Conservation (phyloP, 257 asterid genomes). For the Solanum etuberosum region DNA sequence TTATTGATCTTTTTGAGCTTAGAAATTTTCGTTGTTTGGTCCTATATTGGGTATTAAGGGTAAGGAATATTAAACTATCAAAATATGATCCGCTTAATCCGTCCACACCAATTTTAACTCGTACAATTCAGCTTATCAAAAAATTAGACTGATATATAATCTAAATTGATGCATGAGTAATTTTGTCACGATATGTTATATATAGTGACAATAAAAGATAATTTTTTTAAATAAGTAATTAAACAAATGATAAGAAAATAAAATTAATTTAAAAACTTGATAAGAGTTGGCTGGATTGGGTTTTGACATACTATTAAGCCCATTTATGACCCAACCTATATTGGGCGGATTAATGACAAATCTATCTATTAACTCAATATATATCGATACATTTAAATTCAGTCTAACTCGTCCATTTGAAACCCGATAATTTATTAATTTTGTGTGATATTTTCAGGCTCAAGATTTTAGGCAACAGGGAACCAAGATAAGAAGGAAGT, state of each 20-base stretch:
- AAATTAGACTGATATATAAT: not conserved
- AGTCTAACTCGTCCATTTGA: not conserved
- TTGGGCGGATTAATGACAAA: not conserved
- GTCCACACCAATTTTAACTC: not conserved
- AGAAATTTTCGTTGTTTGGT: not conserved
- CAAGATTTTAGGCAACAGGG: conserved; percentile 45
- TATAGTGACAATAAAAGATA: not conserved
- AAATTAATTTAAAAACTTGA: not conserved
- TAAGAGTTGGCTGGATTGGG: not conserved
- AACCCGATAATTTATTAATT: not conserved
- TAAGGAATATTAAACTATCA: not conserved
- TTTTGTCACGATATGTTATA: not conserved
- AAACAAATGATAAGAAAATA: not conserved
- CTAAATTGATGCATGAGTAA: not conserved
- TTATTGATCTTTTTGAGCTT: not conserved
- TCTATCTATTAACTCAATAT: not conserved
- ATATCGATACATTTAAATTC: not conserved
- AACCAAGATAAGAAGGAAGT: conserved; percentile 30
- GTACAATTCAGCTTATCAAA: not conserved
- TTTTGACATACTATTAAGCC: not conserved
- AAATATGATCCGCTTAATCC: not conserved
- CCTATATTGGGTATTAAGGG: not conserved
- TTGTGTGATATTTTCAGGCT: conserved; percentile 22
- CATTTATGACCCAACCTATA: not conserved
- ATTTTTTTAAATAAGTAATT: not conserved